Percentiles rank a stretch among this genome's conserved stretches.
Evolutionary conservation across 768 basidiomycete species (phyloP).

Genomic region (Dendrothele bispora): DNA sequence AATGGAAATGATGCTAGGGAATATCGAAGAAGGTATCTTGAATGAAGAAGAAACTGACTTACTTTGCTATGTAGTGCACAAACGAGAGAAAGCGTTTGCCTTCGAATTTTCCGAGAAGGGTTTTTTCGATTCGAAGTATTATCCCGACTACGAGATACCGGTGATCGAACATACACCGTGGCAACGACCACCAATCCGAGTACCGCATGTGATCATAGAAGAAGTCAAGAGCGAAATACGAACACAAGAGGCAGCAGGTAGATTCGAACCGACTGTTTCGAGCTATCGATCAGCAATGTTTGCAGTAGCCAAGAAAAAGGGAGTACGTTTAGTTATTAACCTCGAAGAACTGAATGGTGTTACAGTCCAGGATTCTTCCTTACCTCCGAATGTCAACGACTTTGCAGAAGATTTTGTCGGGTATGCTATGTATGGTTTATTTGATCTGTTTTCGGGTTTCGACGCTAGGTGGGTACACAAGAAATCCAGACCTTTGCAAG

Average conservation of each 20-base stretch:
- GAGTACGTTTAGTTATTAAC: slow-evolving; percentile 29
- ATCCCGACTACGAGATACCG: slow-evolving; percentile 30
- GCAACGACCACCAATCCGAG: slow-evolving; percentile 23
- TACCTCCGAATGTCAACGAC: slow-evolving; percentile 23
- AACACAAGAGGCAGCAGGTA: slow-evolving; percentile 15
- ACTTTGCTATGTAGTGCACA: slow-evolving; percentile 7
- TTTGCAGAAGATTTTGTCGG: slow-evolving; percentile 25
- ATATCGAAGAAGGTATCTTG: slow-evolving; percentile 12
- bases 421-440: slow-evolving; percentile 19
- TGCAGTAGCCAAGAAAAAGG: slow-evolving; percentile 25
- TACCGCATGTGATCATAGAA: slow-evolving; percentile 21
- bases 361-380: slow-evolving; percentile 22
- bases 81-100: slow-evolving; percentile 18
- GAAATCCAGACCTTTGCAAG: slow-evolving; percentile 29
- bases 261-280: slow-evolving; percentile 20
- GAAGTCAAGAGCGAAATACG: slow-evolving; percentile 21
- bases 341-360: slow-evolving; percentile 33
- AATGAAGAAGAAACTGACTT: slow-evolving; percentile 13
- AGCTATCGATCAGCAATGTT: slow-evolving; percentile 24
- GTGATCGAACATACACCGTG: slow-evolving; percentile 33
- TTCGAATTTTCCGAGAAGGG: slow-evolving; percentile 29
- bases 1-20: slow-evolving; percentile 13
- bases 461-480: slow-evolving; percentile 25
- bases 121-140: slow-evolving; percentile 27
- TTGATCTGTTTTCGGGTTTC: slow-evolving; percentile 32